These are phyloP conservation scores for Pseudopithomyces chartarum DNA, from an alignment of 2,329 filamentous ascomycete genomes.

Conservation along the genomic window DNA sequence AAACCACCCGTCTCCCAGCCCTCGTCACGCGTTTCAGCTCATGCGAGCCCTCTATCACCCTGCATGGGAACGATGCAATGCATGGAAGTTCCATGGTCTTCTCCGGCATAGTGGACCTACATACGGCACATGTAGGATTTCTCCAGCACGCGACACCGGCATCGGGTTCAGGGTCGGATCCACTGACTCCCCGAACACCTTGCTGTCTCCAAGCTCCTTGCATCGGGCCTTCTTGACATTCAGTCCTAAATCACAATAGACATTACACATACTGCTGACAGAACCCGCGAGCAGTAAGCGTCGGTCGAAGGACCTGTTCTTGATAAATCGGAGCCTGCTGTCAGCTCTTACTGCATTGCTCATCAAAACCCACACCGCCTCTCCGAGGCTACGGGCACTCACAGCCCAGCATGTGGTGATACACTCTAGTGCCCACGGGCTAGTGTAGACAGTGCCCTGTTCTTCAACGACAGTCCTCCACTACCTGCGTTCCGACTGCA, in stretches of 20 bases:
- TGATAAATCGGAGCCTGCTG: background rate
- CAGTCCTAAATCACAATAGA: background rate
- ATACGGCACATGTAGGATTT: background rate
- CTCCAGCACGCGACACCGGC: background rate
- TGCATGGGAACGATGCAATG: background rate
- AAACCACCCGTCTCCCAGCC: background rate
- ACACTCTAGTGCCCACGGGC: background rate
- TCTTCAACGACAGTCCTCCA: too few species aligned
- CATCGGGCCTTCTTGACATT: background rate
- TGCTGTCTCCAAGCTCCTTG: background rate
- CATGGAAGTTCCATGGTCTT: conserved; percentile 5
- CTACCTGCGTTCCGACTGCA: too few species aligned
- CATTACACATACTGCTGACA: conserved; percentile 2
- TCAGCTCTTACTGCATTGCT: conserved; percentile 7
- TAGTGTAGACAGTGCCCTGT: background rate
- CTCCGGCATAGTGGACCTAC: background rate
- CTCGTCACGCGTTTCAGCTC: background rate
- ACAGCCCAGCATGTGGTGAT: background rate
- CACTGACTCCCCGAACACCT: background rate
- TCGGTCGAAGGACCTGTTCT: background rate
- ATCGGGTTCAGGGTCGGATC: background rate
- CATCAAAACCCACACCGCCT: conserved; percentile 1
- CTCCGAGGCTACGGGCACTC: background rate
- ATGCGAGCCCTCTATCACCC: background rate
- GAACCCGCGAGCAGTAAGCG: background rate